phyloP scores from a whole-genome alignment of 163 green algal species.

The Chlamydomonas reinhardtii region DNA sequence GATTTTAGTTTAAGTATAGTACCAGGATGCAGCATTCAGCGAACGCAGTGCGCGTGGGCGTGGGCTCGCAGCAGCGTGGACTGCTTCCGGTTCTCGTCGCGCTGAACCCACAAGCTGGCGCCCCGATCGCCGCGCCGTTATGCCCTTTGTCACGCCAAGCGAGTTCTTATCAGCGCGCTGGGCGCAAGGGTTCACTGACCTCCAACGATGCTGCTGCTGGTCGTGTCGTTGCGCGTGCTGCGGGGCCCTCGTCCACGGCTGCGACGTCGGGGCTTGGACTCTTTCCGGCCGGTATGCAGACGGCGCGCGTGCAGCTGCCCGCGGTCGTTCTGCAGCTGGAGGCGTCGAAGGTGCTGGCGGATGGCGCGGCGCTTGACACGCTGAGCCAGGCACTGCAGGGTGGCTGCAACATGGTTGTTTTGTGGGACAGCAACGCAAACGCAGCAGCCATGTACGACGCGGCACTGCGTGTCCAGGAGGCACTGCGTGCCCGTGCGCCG shows the following conservation, averaged over 20 bases:
- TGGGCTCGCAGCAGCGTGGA: not conserved
- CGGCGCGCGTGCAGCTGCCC: constrained; percentile 80
- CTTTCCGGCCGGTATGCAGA: constrained; percentile 82
- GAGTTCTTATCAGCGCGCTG: not conserved
- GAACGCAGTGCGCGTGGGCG: not conserved
- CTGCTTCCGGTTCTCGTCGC: not conserved
- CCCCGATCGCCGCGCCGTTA: too few relatives aligned
- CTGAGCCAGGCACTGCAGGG: constrained; percentile 68
- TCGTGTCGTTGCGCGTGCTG: not conserved
- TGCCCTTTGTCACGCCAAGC: not conserved
- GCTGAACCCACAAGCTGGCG: not conserved
- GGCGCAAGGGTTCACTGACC: not conserved
- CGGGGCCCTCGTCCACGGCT: constrained; percentile 11
- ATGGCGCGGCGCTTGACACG: not conserved
- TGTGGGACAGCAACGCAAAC: constrained; percentile 65
- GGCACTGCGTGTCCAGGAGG: constrained; percentile 77
- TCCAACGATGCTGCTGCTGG: not conserved
- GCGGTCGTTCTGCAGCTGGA: constrained; percentile 76
- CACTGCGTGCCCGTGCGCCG: constrained; percentile 81
- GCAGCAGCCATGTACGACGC: constrained; percentile 87
- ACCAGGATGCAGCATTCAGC: not conserved
- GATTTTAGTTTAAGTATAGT: not conserved
- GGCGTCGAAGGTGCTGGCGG: constrained; percentile 61
- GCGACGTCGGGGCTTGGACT: constrained; percentile 57
- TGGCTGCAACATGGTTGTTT: constrained; percentile 82